Conservation (phyloP, 2,329 filamentous ascomycete genomes). For the Aspergillus phoenicis region DNA sequence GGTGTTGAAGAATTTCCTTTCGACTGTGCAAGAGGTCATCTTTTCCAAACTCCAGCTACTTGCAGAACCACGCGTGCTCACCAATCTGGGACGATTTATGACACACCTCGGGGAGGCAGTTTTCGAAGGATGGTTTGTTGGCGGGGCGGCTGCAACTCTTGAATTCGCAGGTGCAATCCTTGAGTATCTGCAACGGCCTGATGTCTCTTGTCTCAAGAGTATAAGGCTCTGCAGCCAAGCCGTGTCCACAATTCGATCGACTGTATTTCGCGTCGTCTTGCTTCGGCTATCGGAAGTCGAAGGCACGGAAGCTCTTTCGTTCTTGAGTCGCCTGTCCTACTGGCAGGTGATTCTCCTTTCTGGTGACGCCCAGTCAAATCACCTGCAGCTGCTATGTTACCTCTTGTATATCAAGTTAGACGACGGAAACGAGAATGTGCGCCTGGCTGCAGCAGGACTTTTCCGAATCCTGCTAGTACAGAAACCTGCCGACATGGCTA, state of each 20-base stretch:
- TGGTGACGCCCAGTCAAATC: slow-evolving; percentile 76
- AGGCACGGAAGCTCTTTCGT: slow-evolving; percentile 66
- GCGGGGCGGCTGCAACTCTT: slow-evolving; percentile 78
- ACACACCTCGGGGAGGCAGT: slow-evolving; percentile 84
- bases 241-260: slow-evolving; percentile 72
- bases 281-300: slow-evolving; percentile 83
- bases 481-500: slow-evolving; percentile 79
- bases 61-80: slow-evolving; percentile 78
- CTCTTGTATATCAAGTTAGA: slow-evolving; percentile 88
- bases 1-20: slow-evolving; percentile 73
- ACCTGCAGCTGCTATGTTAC: slow-evolving; percentile 85
- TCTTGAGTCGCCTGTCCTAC: slow-evolving; percentile 85
- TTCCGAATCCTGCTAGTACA: slow-evolving; percentile 93
- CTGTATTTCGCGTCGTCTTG: slow-evolving; percentile 77
- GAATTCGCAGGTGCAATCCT: slow-evolving; percentile 84
- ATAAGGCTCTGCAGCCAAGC: slow-evolving; percentile 90
- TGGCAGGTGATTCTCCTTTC: slow-evolving; percentile 93
- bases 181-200: slow-evolving; percentile 85
- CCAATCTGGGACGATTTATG: slow-evolving; percentile 80
- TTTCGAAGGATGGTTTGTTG: slow-evolving; percentile 95
- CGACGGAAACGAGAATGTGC: slow-evolving; percentile 67
- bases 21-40: slow-evolving; percentile 69
- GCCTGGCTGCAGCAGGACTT: slow-evolving; percentile 76
- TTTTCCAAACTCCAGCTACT: slow-evolving; percentile 72
- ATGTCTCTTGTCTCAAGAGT: slow-evolving; percentile 77